Percentiles rank a stretch among this genome's conserved stretches.
Conservation (phyloP, 305 asterid genomes). For the Rubia balearica region DNA sequence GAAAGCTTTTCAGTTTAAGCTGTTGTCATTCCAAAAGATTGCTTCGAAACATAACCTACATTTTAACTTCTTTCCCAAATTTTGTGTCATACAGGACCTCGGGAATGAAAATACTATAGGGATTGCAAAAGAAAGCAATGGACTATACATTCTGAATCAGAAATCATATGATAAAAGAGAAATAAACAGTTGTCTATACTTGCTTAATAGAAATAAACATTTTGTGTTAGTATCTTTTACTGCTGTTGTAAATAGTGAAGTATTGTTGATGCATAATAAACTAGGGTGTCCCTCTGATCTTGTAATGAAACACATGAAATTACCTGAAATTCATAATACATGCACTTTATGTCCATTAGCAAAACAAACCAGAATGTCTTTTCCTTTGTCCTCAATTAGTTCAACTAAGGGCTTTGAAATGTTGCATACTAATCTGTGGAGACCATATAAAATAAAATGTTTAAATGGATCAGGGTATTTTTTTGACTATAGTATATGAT, state of each 20-base stretch:
- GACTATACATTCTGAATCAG: neutral
- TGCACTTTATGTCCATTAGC: neutral
- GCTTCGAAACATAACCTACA: neutral
- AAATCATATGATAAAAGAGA: neutral
- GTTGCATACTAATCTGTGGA: constrained; percentile 8
- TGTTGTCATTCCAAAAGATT: neutral
- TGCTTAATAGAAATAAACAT: no score
- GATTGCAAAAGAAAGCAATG: neutral
- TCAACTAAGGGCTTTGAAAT: neutral
- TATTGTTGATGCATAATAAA: neutral
- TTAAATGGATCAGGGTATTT: no score
- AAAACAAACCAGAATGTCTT: neutral
- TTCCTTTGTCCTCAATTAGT: neutral
- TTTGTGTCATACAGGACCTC: no score
- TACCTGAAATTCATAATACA: no score
- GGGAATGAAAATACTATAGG: neutral
- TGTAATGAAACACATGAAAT: no score
- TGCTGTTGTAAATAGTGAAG: no score
- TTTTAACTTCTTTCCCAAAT: neutral
- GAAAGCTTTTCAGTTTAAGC: neutral
- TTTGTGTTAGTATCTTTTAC: no score
- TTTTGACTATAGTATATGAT: no score
- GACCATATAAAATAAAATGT: neutral
- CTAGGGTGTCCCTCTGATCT: no score
- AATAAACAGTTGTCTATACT: no score